Evolutionary conservation across 768 basidiomycete genomes (phyloP).

Genomic region (Suillus placidus): DNA sequence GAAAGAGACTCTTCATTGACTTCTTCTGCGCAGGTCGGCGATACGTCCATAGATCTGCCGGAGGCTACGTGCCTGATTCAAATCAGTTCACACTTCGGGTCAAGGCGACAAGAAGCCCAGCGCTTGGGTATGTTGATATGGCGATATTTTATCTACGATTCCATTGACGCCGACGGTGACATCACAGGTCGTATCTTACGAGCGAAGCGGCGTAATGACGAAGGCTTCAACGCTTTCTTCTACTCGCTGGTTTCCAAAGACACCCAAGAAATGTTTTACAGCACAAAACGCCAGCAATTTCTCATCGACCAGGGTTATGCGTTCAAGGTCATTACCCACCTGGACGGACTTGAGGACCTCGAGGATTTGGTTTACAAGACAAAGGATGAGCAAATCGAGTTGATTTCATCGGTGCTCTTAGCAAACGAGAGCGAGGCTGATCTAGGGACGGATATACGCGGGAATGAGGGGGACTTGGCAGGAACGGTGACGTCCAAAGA

Average conservation of each 20-base stretch:
- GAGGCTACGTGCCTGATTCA: constrained; percentile 99
- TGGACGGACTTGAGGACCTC: constrained; percentile 87
- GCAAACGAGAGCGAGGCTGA: constrained; percentile 92
- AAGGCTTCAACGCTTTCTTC: constrained; percentile 99
- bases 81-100: constrained; percentile 99
- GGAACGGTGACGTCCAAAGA: constrained; percentile 87
- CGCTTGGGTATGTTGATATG: constrained; percentile 66
- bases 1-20: constrained; percentile 18
- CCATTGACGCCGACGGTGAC: constrained; percentile 19
- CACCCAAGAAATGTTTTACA: constrained; percentile 99
- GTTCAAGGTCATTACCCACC: constrained; percentile 98
- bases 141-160: constrained; percentile 15
- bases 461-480: constrained; percentile 81
- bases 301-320: constrained; percentile 99
- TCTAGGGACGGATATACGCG: constrained; percentile 80
- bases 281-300: constrained; percentile 98
- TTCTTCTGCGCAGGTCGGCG: constrained; percentile 70
- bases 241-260: constrained; percentile 99
- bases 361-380: constrained; percentile 91
- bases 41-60: constrained; percentile 97
- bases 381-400: constrained; percentile 92
- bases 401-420: constrained; percentile 89
- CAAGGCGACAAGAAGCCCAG: constrained; percentile 96
- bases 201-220: constrained; percentile 96
- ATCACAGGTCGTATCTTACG: constrained; percentile 86